Evolutionary conservation across 2,329 filamentous ascomycete species (phyloP), one percentile per base, ranked within the genome.

Genomic region (Sporothrix euskadiensis): DNA sequence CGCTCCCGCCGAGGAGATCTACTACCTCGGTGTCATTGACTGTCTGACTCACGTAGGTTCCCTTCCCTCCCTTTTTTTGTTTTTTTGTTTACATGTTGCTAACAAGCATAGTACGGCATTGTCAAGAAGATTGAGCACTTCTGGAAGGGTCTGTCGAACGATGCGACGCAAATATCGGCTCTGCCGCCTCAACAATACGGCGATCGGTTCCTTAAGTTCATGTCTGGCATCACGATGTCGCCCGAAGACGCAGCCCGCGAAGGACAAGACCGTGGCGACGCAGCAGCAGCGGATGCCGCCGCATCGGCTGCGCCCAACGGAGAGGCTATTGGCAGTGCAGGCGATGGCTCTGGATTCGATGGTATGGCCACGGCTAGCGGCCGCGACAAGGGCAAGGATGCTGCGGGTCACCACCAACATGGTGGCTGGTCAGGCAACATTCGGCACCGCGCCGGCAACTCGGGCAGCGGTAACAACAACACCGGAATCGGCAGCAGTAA

Each of bases 11-110:
- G 93, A 98, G 72, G 94, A 97, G 82, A 94, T 99, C 57, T 99
- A 99, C 82, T 99, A 99, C 80, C 89, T 99, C 8, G 97, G 96
- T 49, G 97, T 99, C 78, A 99, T 99, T 81, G 96, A 99, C 83
- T 99, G 96, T 82, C 85, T 99, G 78, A 99, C 96, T 78, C 94
- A 98, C 81, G 94, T 97, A 87, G 89, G 93, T 88, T 71, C 61
- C 35, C 4, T 19, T 2, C 12, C 32, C 49, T 12, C 73, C 32
- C 49, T 69, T 52, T 12, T 59, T 14, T 12, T 4, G 32, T 26
- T 26, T 26, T 26, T 26, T 26, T 26, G 26, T 26, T 26, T 26
- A 26, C 26, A 69, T 35, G 35, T 8, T 26, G 44, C 59, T 69
- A 79, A 76, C 75, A 47, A 2, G 5, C 14, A 35, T 78, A 97